Conservation (phyloP, 2,329 filamentous ascomycete species). For the Herpotrichia juniperi region DNA sequence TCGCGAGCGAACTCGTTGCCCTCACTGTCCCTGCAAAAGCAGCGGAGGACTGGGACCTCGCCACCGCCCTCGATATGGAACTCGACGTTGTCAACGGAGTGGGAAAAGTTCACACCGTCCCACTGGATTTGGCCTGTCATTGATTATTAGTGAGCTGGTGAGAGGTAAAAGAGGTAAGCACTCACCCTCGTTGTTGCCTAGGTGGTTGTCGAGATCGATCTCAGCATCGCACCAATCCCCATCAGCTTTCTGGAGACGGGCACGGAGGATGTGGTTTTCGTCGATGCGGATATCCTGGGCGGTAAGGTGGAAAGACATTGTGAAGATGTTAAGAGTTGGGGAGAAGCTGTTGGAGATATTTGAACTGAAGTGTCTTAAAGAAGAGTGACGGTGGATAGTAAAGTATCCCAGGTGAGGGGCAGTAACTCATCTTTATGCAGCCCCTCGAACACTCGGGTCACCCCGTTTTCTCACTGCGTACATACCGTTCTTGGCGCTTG, state of each 20-base stretch:
- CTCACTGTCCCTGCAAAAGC: slow-evolving; percentile 50
- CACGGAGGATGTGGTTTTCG: slow-evolving; percentile 57
- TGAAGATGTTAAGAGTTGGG: slow-evolving; percentile 9
- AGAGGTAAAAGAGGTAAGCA: slow-evolving; percentile 1
- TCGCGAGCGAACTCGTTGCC: slow-evolving; percentile 53
- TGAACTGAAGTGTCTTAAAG: not conserved
- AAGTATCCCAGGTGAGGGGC: not conserved
- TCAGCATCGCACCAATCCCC: slow-evolving; percentile 54
- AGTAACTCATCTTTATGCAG: not conserved
- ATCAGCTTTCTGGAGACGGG: slow-evolving; percentile 48
- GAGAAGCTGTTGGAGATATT: not conserved
- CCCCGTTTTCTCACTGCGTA: not conserved
- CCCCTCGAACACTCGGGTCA: not conserved
- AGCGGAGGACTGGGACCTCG: slow-evolving; percentile 60
- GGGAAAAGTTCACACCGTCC: slow-evolving; percentile 55
- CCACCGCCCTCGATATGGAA: slow-evolving; percentile 60
- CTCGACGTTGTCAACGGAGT: slow-evolving; percentile 54
- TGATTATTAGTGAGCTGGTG: not conserved
- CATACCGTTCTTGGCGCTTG: not conserved
- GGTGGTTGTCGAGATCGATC: slow-evolving; percentile 56
- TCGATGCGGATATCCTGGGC: slow-evolving; percentile 56
- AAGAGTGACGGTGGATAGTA: not conserved
- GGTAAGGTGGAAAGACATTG: slow-evolving; percentile 59
- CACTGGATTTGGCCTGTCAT: slow-evolving; percentile 53
- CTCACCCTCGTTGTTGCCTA: slow-evolving; percentile 61